phyloP scores from a whole-genome alignment of 805 yeast species.

The Kodamaea kakaduensis region DNA sequence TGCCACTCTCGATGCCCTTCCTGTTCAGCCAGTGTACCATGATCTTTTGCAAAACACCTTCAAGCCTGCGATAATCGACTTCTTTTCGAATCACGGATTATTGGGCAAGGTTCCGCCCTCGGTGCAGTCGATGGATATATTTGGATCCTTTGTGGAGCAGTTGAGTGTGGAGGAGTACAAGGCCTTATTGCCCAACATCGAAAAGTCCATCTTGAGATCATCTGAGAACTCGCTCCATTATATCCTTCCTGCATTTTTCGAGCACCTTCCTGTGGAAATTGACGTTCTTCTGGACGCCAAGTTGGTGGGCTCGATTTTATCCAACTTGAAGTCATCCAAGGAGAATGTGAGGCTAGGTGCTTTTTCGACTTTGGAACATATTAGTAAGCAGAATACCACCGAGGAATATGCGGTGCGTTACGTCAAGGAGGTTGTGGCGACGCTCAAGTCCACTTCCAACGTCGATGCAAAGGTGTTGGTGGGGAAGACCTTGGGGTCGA shows the following conservation, averaged over 20 bases:
- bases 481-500: conserved; percentile 40
- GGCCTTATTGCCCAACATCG: conserved; percentile 55
- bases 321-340: conserved; percentile 68
- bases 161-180: conserved; percentile 32
- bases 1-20: conserved; percentile 21
- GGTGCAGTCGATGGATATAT: conserved; percentile 26
- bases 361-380: conserved; percentile 25
- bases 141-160: conserved; percentile 44
- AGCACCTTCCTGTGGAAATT: conserved; percentile 17
- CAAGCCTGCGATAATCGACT: conserved; percentile 15
- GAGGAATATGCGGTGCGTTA: conserved; percentile 23
- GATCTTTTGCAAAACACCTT: conserved; percentile 12
- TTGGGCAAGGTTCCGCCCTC: conserved; percentile 43
- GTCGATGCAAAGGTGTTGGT: conserved; percentile 62
- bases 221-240: conserved; percentile 65
- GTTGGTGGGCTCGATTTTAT: conserved; percentile 23
- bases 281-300: conserved; percentile 34
- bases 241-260: conserved; percentile 50
- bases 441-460: conserved; percentile 52
- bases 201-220: conserved; percentile 71
- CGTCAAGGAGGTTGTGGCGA: conserved; percentile 51
- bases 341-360: conserved; percentile 56
- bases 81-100: conserved; percentile 38
- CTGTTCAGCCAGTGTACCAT: conserved; percentile 22
- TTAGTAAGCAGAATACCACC: conserved; percentile 18